phyloP scores from a whole-genome alignment of 306 rosid genomes.

The Cajanus cajan region DNA sequence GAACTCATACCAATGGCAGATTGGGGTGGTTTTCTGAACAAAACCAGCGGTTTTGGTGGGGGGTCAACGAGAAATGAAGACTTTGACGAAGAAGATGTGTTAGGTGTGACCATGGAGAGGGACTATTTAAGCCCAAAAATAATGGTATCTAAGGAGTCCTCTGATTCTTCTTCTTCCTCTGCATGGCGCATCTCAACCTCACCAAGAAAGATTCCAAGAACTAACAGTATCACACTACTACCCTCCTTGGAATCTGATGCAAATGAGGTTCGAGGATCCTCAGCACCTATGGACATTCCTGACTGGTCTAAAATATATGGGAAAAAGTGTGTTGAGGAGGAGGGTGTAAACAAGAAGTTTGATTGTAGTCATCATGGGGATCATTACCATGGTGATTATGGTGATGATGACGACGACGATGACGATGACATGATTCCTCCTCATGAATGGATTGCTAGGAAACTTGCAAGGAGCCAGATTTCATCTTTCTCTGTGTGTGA shows the following conservation, averaged over 20 bases:
- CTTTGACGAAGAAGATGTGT: slow-evolving; percentile 61
- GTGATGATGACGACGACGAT: slow-evolving; percentile 25
- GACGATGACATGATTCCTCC: slow-evolving; percentile 69
- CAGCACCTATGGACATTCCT: slow-evolving; percentile 70
- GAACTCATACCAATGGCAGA: slow-evolving; percentile 56
- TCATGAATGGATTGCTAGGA: slow-evolving; percentile 89
- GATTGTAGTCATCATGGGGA: not conserved
- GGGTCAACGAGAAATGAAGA: slow-evolving; percentile 44
- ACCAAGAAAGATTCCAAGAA: slow-evolving; percentile 58
- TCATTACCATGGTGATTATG: not conserved
- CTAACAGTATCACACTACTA: slow-evolving; percentile 12
- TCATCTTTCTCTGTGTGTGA: slow-evolving; percentile 80
- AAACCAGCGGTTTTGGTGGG: slow-evolving; percentile 26
- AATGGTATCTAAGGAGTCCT: slow-evolving; percentile 31
- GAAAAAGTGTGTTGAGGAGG: slow-evolving; percentile 28
- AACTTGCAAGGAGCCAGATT: slow-evolving; percentile 77
- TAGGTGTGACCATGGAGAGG: slow-evolving; percentile 45
- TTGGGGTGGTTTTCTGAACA: slow-evolving; percentile 42
- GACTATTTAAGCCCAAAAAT: slow-evolving; percentile 29
- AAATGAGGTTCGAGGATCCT: slow-evolving; percentile 42
- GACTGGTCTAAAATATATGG: slow-evolving; percentile 89
- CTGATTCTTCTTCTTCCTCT: slow-evolving; percentile 53
- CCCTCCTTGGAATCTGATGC: slow-evolving; percentile 25
- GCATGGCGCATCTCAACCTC: slow-evolving; percentile 47
- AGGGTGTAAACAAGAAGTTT: not conserved